Percentiles rank a stretch among this genome's conserved stretches.
phyloP scores from a whole-genome alignment of 75 land plant genomes.

The Pinus albicaulis region DNA sequence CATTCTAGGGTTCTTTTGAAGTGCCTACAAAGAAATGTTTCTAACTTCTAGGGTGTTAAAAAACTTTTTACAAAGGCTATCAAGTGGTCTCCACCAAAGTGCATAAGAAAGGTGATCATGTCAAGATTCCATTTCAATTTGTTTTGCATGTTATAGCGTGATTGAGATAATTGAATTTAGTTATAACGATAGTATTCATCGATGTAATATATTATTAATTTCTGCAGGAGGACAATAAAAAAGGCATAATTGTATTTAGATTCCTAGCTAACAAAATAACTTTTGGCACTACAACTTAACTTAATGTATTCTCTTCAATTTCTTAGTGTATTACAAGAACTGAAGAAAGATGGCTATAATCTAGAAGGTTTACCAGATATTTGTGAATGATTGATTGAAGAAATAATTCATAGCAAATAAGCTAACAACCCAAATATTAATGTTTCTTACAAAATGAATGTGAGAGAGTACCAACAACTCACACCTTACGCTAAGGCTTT shows the following conservation, averaged over 20 bases:
- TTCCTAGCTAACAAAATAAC: conserved; percentile 99
- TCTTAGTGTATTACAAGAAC: no score
- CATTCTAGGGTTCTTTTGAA: not conserved
- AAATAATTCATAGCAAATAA: conserved; percentile 95
- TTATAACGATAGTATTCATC: not conserved
- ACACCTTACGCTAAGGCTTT: no score
- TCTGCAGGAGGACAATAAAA: conserved; percentile 83
- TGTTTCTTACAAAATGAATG: no score
- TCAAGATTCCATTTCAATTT: not conserved
- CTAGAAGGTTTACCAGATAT: no score
- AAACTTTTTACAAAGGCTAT: conserved; percentile 97
- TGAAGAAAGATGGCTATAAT: conserved; percentile 78
- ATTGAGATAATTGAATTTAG: no score
- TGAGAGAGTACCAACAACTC: no score
- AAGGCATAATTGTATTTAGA: conserved; percentile 98
- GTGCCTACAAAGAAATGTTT: not conserved
- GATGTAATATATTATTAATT: not conserved
- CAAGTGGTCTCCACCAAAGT: conserved; percentile 87
- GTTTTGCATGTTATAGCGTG: not conserved
- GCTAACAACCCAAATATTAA: conserved; percentile 97
- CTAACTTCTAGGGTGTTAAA: conserved; percentile 67
- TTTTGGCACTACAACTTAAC: conserved; percentile 97
- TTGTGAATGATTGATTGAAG: conserved; percentile 83
- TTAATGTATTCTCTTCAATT: conserved; percentile 96
- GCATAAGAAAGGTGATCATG: no score